A percentile compares a stretch with the other conserved stretches of the same genome.
These are phyloP conservation scores for Yarrowia yakushimensis DNA, from an alignment of 805 yeast species.

Conservation along the genomic window DNA sequence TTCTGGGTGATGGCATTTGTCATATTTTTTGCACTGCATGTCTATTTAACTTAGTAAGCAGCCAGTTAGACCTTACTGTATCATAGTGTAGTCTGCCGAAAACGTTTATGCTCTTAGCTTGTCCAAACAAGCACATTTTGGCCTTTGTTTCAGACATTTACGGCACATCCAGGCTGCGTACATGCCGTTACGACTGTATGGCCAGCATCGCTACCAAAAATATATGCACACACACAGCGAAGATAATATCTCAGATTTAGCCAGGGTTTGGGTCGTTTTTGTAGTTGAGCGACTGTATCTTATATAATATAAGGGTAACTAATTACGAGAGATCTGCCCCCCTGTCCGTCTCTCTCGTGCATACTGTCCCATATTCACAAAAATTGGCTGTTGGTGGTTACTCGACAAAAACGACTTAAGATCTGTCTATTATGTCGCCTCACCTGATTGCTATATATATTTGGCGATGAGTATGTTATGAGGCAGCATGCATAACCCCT, in stretches of 20 bases:
- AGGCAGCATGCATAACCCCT: slow-evolving; percentile 9
- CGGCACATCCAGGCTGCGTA: neutral
- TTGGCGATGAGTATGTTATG: neutral
- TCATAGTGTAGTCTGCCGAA: no score
- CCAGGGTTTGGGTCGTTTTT: neutral
- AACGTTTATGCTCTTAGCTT: neutral
- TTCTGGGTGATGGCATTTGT: slow-evolving; percentile 23
- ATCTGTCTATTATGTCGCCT: no score
- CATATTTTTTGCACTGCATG: neutral
- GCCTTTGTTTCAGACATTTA: neutral
- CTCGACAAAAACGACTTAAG: no score
- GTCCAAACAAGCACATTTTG: neutral
- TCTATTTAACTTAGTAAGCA: neutral
- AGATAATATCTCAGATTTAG: neutral
- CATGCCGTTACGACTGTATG: no score
- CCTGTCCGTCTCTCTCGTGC: no score
- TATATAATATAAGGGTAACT: neutral
- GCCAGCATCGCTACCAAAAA: no score
- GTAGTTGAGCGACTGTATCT: neutral
- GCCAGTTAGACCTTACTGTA: no score
- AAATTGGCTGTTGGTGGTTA: no score
- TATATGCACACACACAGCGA: neutral
- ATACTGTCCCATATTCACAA: no score
- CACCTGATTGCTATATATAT: neutral
- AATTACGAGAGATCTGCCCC: no score